phyloP scores from a whole-genome alignment of 371 early-diverging fungal species.

The Dichotomocladium elegans region DNA sequence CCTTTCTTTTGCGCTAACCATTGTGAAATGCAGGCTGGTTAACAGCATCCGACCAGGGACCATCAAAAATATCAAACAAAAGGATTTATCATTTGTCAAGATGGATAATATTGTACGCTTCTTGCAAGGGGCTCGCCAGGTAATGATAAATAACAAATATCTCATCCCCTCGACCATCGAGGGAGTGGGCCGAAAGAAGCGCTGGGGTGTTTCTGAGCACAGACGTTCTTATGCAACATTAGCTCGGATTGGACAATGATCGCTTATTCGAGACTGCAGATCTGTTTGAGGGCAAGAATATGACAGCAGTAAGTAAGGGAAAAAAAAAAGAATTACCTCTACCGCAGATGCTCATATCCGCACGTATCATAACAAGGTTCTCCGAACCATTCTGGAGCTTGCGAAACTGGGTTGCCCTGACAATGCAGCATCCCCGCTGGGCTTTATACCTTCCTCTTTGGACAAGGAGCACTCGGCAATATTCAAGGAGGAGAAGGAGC shows the following conservation, averaged over 20 bases:
- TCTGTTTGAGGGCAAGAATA: conserved; percentile 85
- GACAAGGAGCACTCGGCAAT: neutral
- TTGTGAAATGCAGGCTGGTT: conserved; percentile 60
- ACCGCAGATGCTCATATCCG: neutral
- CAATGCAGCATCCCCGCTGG: neutral
- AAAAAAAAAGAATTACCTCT: neutral
- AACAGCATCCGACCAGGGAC: conserved; percentile 73
- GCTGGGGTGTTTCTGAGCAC: neutral
- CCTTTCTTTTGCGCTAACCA: neutral
- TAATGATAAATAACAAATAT: conserved; percentile 46
- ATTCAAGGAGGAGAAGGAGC: neutral
- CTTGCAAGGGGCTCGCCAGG: conserved; percentile 56
- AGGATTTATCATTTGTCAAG: conserved; percentile 74
- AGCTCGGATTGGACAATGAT: conserved; percentile 69
- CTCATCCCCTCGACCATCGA: too few relatives aligned
- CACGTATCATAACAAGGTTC: neutral
- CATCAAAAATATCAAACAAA: conserved; percentile 64
- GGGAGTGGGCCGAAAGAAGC: conserved; percentile 28
- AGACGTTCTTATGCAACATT: conserved; percentile 2
- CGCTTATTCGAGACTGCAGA: conserved; percentile 92
- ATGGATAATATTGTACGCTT: conserved; percentile 81
- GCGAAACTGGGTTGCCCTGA: conserved; percentile 2
- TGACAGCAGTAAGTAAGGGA: conserved; percentile 59
- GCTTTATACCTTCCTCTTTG: neutral
- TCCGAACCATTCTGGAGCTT: conserved; percentile 4